A percentile compares a stretch with the other conserved stretches of the same genome.
phyloP scores from a whole-genome alignment of 2,329 filamentous ascomycete genomes.

The Colletotrichum tropicale region DNA sequence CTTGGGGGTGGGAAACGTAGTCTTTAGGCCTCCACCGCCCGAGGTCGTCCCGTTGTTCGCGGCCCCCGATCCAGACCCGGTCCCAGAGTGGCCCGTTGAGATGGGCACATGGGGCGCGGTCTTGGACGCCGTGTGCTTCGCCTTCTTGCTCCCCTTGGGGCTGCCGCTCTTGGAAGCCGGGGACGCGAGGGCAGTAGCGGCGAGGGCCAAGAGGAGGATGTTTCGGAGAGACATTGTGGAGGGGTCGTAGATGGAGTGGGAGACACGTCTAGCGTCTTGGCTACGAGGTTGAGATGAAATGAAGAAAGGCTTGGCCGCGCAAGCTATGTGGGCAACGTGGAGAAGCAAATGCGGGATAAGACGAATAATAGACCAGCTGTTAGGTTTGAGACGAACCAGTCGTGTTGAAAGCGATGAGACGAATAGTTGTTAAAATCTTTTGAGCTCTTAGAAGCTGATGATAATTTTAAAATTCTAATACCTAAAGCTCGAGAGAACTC shows the following conservation, averaged over 20 bases:
- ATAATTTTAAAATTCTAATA: not conserved
- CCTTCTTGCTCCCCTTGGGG: not conserved
- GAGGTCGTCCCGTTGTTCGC: not conserved
- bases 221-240: slow-evolving; percentile 7
- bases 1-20: slow-evolving; percentile 8
- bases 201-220: slow-evolving; percentile 7
- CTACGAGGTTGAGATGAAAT: not conserved
- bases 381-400: not conserved
- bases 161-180: not conserved
- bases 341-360: not conserved
- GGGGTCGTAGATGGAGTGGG: not conserved
- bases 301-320: not conserved
- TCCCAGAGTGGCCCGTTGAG: not conserved
- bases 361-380: slow-evolving; percentile 6
- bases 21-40: not conserved
- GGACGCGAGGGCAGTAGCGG: not conserved
- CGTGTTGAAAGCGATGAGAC: not conserved
- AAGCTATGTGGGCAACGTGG: not conserved
- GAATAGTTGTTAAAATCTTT: not conserved
- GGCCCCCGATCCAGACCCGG: not conserved
- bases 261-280: not conserved
- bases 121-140: not conserved
- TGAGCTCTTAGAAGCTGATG: not conserved
- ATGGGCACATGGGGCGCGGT: not conserved
- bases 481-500: not conserved